A percentile compares a stretch with the other conserved stretches of the same genome.
phyloP scores from a whole-genome alignment of 495 filamentous ascomycete genomes.

The Apodospora peruviana region DNA sequence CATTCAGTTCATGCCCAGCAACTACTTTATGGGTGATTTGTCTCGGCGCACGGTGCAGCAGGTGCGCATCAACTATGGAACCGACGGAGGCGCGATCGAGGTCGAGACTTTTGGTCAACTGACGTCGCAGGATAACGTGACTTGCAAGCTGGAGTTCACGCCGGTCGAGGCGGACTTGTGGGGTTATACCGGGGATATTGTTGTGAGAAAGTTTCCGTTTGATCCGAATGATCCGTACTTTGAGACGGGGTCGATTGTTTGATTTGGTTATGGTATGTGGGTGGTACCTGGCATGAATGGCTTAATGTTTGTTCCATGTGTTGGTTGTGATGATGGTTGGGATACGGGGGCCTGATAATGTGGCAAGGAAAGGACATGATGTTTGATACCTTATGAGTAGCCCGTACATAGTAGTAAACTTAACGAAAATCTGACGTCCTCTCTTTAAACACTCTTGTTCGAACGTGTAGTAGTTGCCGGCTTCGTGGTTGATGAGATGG shows the following conservation, averaged over 20 bases:
- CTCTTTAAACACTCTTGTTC: too few relatives aligned
- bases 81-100: constrained; percentile 24
- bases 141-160: constrained; percentile 19
- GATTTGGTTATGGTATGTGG: too few relatives aligned
- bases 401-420: too few relatives aligned
- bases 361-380: too few relatives aligned
- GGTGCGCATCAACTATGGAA: constrained; percentile 38
- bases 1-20: constrained; percentile 38
- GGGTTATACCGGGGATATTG: constrained; percentile 37
- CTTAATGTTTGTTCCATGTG: too few relatives aligned
- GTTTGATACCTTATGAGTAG: too few relatives aligned
- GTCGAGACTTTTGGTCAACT: constrained; percentile 36
- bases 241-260: constrained; percentile 18
- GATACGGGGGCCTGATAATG: too few relatives aligned
- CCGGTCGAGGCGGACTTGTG: constrained; percentile 23
- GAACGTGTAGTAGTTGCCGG: too few relatives aligned
- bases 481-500: too few relatives aligned
- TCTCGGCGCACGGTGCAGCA: constrained; percentile 28
- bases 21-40: constrained; percentile 28
- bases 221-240: constrained; percentile 31
- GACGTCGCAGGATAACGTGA: not conserved
- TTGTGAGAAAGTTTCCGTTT: constrained; percentile 44
- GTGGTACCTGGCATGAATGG: too few relatives aligned
- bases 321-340: too few relatives aligned
- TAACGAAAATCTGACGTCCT: too few relatives aligned